Base-by-base conservation (phyloP, 2,329 filamentous ascomycete genomes). In the Xylariales sp. region DNA sequence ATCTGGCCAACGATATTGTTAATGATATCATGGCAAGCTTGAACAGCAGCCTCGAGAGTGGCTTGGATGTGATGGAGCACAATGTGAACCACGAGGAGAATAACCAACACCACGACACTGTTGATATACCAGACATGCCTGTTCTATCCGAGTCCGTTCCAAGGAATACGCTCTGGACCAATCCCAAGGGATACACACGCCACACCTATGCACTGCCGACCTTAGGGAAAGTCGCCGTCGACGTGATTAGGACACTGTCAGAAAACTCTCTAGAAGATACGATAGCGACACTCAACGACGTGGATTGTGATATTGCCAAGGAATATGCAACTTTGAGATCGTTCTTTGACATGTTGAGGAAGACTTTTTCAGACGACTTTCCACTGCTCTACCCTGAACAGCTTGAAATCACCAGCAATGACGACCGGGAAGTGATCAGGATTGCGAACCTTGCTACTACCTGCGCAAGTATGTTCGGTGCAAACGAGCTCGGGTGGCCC, bases 241-340 rank as follows among this genome's bases (percentile, higher is more conserved):
- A 59, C 38, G 51, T 60, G 18, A 45, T 60, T n/a, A 49, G 52
- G 32, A 49, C 54, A 12, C 50, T 56, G 41, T 60, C 55, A 12
- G 57, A 60, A 32, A 54, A 25, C 23, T 55, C 56, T 6, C 35
- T 59, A 13, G 56, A 59, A 37, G 56, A 59, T 25, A 58, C 56
- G 4, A 49, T 59, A n/a, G 52, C 51, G 5, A 54, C 51, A 5
- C 42, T 59, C 5, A 40, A 49, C 13, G 55, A 59, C 8, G 37
- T 42, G 2, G 55, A 59, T 10, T 54, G 55, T 5, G 52, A 55
- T 16, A 52, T 59, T 7, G 43, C 45, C 6, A 54, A 47, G 33
- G 56, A 60, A 41, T 60, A 60, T 28, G 40, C 32, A 6, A 34
- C 47, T 7, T 46, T 60, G 12, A 55, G 52, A 34, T 30, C 37